Conservation (phyloP, 139 green algal genomes). For the Monoraphidium neglectum region DNA sequence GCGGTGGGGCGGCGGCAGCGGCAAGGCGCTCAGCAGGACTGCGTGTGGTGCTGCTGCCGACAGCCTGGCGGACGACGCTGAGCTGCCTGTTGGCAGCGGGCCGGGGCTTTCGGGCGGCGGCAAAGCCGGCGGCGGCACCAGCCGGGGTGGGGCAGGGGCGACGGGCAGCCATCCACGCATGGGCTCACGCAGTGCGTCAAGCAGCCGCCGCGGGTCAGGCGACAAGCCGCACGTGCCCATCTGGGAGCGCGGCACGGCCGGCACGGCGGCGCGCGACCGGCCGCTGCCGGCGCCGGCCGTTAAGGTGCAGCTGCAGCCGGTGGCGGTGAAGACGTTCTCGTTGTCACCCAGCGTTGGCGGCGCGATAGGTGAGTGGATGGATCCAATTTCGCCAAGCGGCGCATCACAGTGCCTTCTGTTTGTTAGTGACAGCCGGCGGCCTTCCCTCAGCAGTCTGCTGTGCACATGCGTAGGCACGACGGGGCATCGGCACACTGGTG, state of each 20-base stretch:
- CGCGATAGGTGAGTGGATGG: no score
- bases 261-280: neutral
- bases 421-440: neutral
- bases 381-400: no score
- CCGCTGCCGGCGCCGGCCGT: neutral
- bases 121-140: neutral
- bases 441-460: neutral
- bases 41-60: neutral
- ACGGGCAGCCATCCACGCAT: no score
- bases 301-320: neutral
- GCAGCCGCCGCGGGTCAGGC: neutral
- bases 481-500: no score
- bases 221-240: slow-evolving; percentile 27
- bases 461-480: no score
- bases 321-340: slow-evolving; percentile 26
- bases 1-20: neutral
- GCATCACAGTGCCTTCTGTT: neutral
- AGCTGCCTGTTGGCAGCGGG: neutral
- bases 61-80: neutral
- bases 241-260: slow-evolving; percentile 10
- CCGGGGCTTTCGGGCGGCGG: neutral
- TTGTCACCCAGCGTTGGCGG: neutral
- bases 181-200: neutral
- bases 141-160: neutral
- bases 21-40: neutral